Base-by-base conservation (phyloP, 352 stramenopile species). In the Globisporangium ultimum region DNA sequence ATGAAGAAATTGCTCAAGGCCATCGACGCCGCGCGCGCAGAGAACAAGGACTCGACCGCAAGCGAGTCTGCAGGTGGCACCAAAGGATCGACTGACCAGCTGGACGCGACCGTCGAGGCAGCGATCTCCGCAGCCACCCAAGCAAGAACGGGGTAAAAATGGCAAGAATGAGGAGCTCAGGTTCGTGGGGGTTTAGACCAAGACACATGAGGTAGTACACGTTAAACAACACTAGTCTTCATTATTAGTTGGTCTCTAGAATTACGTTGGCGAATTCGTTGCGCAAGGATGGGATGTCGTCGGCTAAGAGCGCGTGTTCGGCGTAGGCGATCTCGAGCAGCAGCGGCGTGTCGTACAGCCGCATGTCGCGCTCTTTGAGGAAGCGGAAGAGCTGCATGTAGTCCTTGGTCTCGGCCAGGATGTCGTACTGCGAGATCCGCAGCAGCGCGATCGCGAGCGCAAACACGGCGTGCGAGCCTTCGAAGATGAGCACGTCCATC, bases 1-100 rank as follows among this genome's bases (percentile, higher is more conserved):
- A 88, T 99, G 60, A 97, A 97, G 56, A 87, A 84, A 48, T 81
- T 99, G 61, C 65, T 99, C 47, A 68, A 77, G 45, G 74, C 64
- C 0, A 85, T 91, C 57, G 79, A 91, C 45, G 34, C 53, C 7
- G 70, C 57, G 42, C 74, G 69, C 18, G 58, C 68, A 36, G 63
- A 78, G 40, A 69, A 82, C 32, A 47, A 42, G 42, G 36, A 18
- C 34, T 34, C 22, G 18, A 10, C 46, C 9, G 15, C 46, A 52
- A 64, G 60, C 43, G 74, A 60, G 42, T 15, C 67, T 21, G 72
- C 51, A 22, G 54, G 59, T 20, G 10, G 28, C 9, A 15, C 11
- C 12, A 32, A 32, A 6, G 24, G 5, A 5, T 32, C 5, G 24
- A 32, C 24, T 6, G 73, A 74, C n/a, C 62, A 81, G 20, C 68